phyloP scores from a whole-genome alignment of 495 filamentous ascomycete species.

The Hypoxylon trugodes region DNA sequence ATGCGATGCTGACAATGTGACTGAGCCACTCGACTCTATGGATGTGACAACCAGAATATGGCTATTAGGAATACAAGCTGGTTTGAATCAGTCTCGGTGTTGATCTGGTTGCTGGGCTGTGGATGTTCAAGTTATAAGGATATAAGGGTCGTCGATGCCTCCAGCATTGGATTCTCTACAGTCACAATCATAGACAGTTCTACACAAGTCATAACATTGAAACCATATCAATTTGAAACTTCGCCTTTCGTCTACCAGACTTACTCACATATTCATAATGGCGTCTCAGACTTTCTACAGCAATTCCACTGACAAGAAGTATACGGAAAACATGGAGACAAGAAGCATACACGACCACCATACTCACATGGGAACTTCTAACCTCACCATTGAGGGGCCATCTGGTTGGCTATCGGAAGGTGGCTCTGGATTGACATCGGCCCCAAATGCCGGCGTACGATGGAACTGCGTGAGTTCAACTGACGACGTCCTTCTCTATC shows the following conservation, averaged over 20 bases:
- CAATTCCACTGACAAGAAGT: background rate
- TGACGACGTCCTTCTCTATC: background rate
- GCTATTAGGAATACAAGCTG: background rate
- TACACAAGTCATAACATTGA: background rate
- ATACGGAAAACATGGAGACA: background rate
- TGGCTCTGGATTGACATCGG: background rate
- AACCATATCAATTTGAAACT: background rate
- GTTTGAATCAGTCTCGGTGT: background rate
- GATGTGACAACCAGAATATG: conserved; percentile 4
- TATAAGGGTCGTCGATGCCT: background rate
- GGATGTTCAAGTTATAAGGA: background rate
- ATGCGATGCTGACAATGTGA: conserved; percentile 30
- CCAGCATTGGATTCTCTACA: background rate
- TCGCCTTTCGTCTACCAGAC: background rate
- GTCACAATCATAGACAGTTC: background rate
- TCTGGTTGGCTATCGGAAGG: background rate
- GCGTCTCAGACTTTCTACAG: background rate
- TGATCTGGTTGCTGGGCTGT: conserved; percentile 13
- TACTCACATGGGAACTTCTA: background rate
- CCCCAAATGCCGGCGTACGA: background rate
- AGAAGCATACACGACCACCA: background rate
- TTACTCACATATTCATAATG: background rate
- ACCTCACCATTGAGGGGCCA: background rate
- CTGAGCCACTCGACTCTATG: conserved; percentile 17
- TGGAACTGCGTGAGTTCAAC: conserved; percentile 34